phyloP scores from a whole-genome alignment of 768 basidiomycete species.

The Clitopilus hobsonii region DNA sequence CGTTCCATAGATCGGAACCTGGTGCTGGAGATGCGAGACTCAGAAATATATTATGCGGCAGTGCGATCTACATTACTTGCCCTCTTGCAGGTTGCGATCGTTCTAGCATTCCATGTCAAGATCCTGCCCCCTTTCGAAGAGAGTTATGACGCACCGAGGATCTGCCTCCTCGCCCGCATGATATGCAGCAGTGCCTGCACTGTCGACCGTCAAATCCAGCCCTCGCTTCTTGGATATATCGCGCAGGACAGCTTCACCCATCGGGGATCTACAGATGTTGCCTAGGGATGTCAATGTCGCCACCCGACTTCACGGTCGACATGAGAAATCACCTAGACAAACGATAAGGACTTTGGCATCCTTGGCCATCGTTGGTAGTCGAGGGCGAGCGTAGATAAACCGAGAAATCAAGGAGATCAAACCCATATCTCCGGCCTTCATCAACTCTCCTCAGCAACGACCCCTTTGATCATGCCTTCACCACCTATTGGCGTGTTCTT shows the following conservation, averaged over 20 bases:
- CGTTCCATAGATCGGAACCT: slow-evolving; percentile 62
- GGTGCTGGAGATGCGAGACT: slow-evolving; percentile 47
- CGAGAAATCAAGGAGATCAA: not conserved
- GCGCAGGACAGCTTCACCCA: slow-evolving; percentile 85
- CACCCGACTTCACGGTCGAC: not conserved
- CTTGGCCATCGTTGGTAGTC: not conserved
- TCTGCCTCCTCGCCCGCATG: slow-evolving; percentile 85
- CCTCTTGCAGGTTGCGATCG: slow-evolving; percentile 66
- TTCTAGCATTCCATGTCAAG: slow-evolving; percentile 26
- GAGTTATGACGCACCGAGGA: slow-evolving; percentile 45
- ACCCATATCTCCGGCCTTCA: slow-evolving; percentile 2
- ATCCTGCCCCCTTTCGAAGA: not conserved
- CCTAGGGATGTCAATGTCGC: slow-evolving; percentile 29
- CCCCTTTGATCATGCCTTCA: slow-evolving; percentile 49
- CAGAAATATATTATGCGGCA: too few relatives aligned
- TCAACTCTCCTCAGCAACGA: slow-evolving; percentile 1
- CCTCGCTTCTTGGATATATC: slow-evolving; percentile 64
- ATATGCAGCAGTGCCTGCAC: slow-evolving; percentile 81
- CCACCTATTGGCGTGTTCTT: slow-evolving; percentile 81
- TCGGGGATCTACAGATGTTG: slow-evolving; percentile 87
- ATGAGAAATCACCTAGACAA: slow-evolving; percentile 44
- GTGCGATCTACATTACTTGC: slow-evolving; percentile 42
- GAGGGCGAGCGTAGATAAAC: not conserved
- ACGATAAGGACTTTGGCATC: slow-evolving; percentile 62
- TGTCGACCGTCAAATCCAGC: slow-evolving; percentile 69